Base-by-base conservation (phyloP, 2,329 filamentous ascomycete genomes). In the Cyphellophora europaea region DNA sequence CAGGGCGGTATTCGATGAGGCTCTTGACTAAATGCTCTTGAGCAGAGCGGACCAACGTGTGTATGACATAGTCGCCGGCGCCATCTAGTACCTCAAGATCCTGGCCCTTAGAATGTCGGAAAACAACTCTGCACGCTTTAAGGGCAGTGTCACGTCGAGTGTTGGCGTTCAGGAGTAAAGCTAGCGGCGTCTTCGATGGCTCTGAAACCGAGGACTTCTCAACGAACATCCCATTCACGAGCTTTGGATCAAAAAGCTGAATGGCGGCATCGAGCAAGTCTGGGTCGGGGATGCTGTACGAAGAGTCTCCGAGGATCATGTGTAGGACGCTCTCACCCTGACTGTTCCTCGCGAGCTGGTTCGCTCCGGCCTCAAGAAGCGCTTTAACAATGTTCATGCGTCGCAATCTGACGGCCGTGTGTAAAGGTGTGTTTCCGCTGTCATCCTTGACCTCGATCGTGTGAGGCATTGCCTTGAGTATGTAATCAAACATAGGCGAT, bases 311-410 rank as follows among this genome's bases (percentile, higher is more conserved):
- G 8, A 44, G 23, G 5, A 77, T 64, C 2, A 67, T 61, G 50
- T 93, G 85, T 2, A 89, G 43, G 11, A 89, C 60, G 47, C 89
- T 93, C 45, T 73, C 67, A 8, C 75, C 74, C 3, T 59, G 52
- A 6, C 58, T 59, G 50, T 84, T 78, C 15, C 77, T 77, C 19
- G 61, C 61, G 1, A 74, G 72, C 50, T 84, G 78, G 50, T 91
- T 75, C 2, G 82, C 82, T 3, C 81, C 82, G 16, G 71, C 73
- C 1, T 69, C 62, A 33, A 89, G 66, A 21, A 93, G 66, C 1
- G 74, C 62, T 48, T 74, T 72, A 11, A 71, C 70, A 13, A 71
- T 69, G 2, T 74, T 61, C 11, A 67, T 47, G 13, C 71, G 68
- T 8, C 71, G 68, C 3, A 73, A 58, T 2, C 65, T 58, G 42